Conservation (phyloP, 345 rosid species). For the Salix udensis region DNA sequence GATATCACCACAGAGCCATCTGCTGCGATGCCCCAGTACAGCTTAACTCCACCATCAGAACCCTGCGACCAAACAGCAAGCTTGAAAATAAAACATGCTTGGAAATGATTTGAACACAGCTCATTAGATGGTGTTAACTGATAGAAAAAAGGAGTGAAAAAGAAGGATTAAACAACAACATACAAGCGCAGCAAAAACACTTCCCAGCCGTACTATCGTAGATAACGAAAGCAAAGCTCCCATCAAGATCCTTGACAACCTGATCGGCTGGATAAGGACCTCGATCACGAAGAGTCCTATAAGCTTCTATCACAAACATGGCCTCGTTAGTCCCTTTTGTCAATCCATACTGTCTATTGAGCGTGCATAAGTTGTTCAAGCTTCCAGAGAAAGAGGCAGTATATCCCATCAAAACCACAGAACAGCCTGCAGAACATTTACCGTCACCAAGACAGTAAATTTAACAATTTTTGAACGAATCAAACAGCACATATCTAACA, state of each 20-base stretch:
- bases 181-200: constrained; percentile 60
- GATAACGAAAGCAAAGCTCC: constrained; percentile 60
- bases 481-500: not conserved
- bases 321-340: constrained; percentile 49
- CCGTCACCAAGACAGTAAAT: not conserved
- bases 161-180: constrained; percentile 2
- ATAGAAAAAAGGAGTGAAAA: not conserved
- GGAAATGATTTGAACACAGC: not conserved
- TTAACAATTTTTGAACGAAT: not conserved
- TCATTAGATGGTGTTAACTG: not conserved
- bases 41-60: constrained; percentile 37
- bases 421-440: constrained; percentile 25
- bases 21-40: constrained; percentile 49
- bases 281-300: constrained; percentile 55
- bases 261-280: constrained; percentile 85
- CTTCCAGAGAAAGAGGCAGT: constrained; percentile 60
- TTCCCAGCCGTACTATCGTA: constrained; percentile 43
- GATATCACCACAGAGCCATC: constrained; percentile 48
- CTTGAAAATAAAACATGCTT: not conserved
- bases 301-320: constrained; percentile 63
- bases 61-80: not conserved
- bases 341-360: constrained; percentile 57
- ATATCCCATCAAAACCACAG: constrained; percentile 47
- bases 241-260: constrained; percentile 67
- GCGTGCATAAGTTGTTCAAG: constrained; percentile 50